Conservation (phyloP, 495 filamentous ascomycete genomes). For the Aspergillus asperescens region DNA sequence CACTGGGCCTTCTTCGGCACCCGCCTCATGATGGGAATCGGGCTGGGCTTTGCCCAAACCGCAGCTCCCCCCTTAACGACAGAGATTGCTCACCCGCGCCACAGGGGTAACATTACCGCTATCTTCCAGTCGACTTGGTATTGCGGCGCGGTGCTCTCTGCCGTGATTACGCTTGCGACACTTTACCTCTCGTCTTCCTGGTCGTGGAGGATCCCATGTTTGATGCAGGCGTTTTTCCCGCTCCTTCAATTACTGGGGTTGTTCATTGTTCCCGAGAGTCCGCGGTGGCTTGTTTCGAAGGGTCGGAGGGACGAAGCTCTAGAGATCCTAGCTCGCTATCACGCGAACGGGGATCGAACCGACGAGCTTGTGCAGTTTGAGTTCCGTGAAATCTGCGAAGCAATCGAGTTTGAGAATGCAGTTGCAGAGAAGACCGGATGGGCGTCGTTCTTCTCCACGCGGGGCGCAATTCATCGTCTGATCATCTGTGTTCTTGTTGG, state of each 20-base stretch:
- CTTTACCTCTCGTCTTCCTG: conserved; percentile 34
- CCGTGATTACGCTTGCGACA: conserved; percentile 23
- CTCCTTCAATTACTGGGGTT: conserved; percentile 37
- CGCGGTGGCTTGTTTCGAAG: conserved; percentile 39
- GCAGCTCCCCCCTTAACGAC: conserved; percentile 57
- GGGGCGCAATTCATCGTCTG: conserved; percentile 61
- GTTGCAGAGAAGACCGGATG: conserved; percentile 23
- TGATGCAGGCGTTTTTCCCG: conserved; percentile 49
- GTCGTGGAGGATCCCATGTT: conserved; percentile 44
- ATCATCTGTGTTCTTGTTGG: conserved; percentile 55
- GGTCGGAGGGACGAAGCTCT: conserved; percentile 35
- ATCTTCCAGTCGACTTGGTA: conserved; percentile 64
- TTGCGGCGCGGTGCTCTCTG: conserved; percentile 47
- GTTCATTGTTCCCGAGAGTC: conserved; percentile 39
- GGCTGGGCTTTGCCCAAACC: conserved; percentile 53
- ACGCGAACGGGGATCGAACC: conserved; percentile 23
- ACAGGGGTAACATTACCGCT: conserved; percentile 54
- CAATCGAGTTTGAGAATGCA: no score
- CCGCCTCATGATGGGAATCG: no score
- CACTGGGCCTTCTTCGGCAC: conserved; percentile 55
- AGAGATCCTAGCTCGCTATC: conserved; percentile 25
- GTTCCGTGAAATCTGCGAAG: conserved; percentile 22
- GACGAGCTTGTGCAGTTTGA: conserved; percentile 22
- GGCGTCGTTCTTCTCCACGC: conserved; percentile 54
- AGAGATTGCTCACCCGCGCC: conserved; percentile 58